Conservation (phyloP, 805 yeast genomes). For the Myxozyma monticola region DNA sequence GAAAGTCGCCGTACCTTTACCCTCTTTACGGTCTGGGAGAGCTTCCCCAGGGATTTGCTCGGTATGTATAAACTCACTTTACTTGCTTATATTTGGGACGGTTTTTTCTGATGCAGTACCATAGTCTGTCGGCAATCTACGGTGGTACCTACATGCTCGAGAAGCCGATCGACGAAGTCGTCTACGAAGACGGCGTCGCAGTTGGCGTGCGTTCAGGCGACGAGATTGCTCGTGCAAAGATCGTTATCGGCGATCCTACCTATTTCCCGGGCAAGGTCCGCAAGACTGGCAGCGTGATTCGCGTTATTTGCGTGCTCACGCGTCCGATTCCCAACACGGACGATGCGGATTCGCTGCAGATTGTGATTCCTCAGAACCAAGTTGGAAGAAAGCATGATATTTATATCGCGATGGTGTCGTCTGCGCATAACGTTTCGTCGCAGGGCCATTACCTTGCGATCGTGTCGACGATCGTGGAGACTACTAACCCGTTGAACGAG, state of each 20-base stretch:
- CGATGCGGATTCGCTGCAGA: slow-evolving; percentile 85
- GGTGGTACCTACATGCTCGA: slow-evolving; percentile 99
- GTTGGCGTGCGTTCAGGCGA: slow-evolving; percentile 88
- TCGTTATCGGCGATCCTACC: slow-evolving; percentile 96
- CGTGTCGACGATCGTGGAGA: slow-evolving; percentile 90
- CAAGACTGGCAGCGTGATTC: slow-evolving; percentile 72
- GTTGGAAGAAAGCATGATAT: slow-evolving; percentile 90
- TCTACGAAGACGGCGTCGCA: slow-evolving; percentile 72
- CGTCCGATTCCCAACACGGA: slow-evolving; percentile 83
- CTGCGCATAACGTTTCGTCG: slow-evolving; percentile 86
- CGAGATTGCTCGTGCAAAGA: slow-evolving; percentile 87
- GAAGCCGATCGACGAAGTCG: slow-evolving; percentile 88
- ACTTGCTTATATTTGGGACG: neutral
- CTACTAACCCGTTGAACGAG: slow-evolving; percentile 88
- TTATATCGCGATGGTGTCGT: slow-evolving; percentile 85
- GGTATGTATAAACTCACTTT: too few species aligned
- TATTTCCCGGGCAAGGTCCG: slow-evolving; percentile 85
- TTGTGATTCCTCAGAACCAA: slow-evolving; percentile 95
- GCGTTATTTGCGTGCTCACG: slow-evolving; percentile 85
- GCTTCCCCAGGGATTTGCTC: slow-evolving; percentile 97
- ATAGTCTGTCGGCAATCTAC: slow-evolving; percentile 89
- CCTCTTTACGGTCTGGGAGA: slow-evolving; percentile 97
- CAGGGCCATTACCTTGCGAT: slow-evolving; percentile 89
- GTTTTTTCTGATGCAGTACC: neutral
- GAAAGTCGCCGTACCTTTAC: slow-evolving; percentile 93